Evolutionary conservation across 208 protist genomes (phyloP).

Genomic region (Acanthamoeba castellanii): DNA sequence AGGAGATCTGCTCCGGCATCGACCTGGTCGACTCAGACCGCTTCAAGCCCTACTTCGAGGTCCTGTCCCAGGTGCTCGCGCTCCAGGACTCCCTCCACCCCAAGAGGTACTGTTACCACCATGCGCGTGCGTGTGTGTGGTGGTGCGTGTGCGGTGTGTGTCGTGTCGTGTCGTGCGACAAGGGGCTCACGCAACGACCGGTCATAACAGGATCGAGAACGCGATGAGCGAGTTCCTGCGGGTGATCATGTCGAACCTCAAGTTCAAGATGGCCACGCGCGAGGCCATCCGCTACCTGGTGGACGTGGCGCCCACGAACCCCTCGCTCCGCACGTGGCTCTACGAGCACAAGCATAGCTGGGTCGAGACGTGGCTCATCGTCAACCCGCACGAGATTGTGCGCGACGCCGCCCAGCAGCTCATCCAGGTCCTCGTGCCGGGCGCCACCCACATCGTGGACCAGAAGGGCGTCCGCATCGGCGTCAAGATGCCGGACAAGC

Average conservation of each 20-base stretch:
- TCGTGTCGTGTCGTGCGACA: no score
- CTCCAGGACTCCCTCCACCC: constrained; percentile 55
- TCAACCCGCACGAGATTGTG: neutral
- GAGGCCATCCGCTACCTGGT: constrained; percentile 38
- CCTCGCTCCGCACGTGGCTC: constrained; percentile 14
- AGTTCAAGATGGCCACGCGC: constrained; percentile 42
- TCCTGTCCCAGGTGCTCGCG: constrained; percentile 1
- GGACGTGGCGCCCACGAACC: constrained; percentile 6
- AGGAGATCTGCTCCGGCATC: constrained; percentile 31
- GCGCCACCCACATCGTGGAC: neutral
- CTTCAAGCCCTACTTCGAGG: constrained; percentile 56
- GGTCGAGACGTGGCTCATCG: constrained; percentile 51
- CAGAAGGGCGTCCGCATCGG: constrained; percentile 1
- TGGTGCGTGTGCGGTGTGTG: neutral
- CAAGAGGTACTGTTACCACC: neutral
- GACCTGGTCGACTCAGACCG: constrained; percentile 19
- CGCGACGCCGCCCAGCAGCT: constrained; percentile 11
- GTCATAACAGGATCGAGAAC: neutral
- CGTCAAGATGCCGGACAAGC: constrained; percentile 2
- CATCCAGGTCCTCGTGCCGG: constrained; percentile 27
- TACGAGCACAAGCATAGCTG: constrained; percentile 35
- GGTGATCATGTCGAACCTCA: constrained; percentile 55
- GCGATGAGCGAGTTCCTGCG: constrained; percentile 14
- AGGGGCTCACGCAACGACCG: no score
- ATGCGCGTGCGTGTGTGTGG: neutral